Evolutionary conservation across 768 basidiomycete species (phyloP).

Genomic region (Leccinum sublutescens): DNA sequence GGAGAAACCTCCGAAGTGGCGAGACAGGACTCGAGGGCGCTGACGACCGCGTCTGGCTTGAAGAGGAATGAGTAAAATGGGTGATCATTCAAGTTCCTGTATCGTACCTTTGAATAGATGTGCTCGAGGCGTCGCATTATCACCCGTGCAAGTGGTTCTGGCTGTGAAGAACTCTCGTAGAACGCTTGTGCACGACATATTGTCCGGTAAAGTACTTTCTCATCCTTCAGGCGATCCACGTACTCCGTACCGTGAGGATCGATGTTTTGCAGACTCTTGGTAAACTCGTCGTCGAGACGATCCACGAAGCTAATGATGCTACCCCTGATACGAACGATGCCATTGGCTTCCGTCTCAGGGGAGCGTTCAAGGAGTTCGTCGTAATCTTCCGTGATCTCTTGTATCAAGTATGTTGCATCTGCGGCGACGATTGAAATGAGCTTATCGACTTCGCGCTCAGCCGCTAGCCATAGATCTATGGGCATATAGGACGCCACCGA

Average conservation of each 20-base stretch:
- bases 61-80: constrained; percentile 10
- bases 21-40: constrained; percentile 78
- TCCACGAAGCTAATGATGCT: constrained; percentile 96
- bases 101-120: constrained; percentile 89
- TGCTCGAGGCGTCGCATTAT: constrained; percentile 96
- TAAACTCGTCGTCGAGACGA: constrained; percentile 97
- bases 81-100: neutral
- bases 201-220: constrained; percentile 89
- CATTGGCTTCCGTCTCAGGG: constrained; percentile 66
- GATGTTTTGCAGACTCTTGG: constrained; percentile 94
- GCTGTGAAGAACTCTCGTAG: constrained; percentile 78
- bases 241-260: constrained; percentile 99
- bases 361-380: constrained; percentile 85
- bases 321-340: constrained; percentile 84
- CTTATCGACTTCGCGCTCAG: constrained; percentile 85
- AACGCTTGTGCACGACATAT: constrained; percentile 91
- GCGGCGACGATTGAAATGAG: constrained; percentile 76
- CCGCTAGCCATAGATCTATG: constrained; percentile 83
- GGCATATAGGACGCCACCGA: constrained; percentile 87
- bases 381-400: constrained; percentile 86
- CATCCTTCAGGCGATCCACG: constrained; percentile 94
- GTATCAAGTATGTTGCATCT: constrained; percentile 76
- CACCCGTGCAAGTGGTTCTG: constrained; percentile 80
- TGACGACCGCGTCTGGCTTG: constrained; percentile 90
- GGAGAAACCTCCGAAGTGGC: constrained; percentile 60